Evolutionary conservation across 108 stramenopile genomes (phyloP), one percentile per base, ranked within the genome.

Genomic region (Nitzschia inconspicua): DNA sequence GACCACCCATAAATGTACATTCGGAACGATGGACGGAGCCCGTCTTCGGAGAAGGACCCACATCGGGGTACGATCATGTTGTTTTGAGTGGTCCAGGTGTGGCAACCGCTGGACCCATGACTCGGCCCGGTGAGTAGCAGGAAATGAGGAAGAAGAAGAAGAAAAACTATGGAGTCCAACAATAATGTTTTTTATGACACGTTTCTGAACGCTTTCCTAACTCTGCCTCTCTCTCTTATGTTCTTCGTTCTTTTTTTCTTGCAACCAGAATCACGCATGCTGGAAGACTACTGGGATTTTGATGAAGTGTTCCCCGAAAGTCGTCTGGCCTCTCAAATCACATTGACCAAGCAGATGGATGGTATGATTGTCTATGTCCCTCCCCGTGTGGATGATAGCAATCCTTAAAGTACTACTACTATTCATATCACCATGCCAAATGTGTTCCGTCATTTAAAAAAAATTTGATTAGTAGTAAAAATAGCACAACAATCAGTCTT

Each of bases 281-380:
- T 95, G 35, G 63, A 79, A 14, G 75, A 75, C 47, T 88, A 90
- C 59, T 95, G 94, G 94, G 90, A 92, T 54, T 85, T 85, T 31
- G 90, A 95, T 60, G 90, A 95, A 61, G 67, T 94, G 57, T 82
- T 79, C 37, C 77, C 71, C 3, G 86, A 82, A 57, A 81, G 79
- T 65, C 78, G 94, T 35, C 82, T 95, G 52, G 90, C 89, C 3
- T 78, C 80, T 39, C 51, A 63, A 42, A 63, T 95, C 23, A 70
- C 59, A 22, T 65, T 95, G 41, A 90, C 75, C 34, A 76, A 80
- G 59, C 82, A 73, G 48, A 91, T 95, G 90, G 82, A 95, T 65
- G 94, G 94, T 7, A 86, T 95, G 89, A 82, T 73, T 13, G 89
- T 95, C 34, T 95, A 79, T 68, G 84, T 95, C 13, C 94, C 94